phyloP scores from a whole-genome alignment of 371 early-diverging fungal genomes.

The Blastocladiella emersonii region DNA sequence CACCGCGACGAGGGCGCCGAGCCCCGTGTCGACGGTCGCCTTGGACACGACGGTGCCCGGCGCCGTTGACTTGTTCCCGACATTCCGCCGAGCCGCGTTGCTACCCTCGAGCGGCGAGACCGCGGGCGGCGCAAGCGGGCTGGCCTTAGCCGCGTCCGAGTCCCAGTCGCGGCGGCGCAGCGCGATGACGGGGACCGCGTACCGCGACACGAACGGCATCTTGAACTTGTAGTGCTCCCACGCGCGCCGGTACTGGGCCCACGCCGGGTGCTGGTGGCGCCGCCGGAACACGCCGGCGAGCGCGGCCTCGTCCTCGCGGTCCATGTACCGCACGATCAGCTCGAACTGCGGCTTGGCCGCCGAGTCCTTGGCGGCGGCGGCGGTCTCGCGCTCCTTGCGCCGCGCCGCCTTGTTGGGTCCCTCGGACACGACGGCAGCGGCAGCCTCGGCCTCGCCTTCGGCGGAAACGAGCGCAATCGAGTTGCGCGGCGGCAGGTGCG shows the following conservation, averaged over 20 bases:
- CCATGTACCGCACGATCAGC: neutral
- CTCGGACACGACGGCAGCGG: too few species aligned
- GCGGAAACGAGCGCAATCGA: neutral
- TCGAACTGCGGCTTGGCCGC: neutral
- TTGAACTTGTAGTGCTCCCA: neutral
- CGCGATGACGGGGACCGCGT: neutral
- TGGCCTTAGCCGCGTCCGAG: neutral
- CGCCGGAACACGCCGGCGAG: neutral
- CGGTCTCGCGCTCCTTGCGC: too few species aligned
- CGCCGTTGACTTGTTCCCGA: neutral
- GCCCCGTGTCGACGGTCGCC: neutral
- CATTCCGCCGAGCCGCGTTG: too few species aligned
- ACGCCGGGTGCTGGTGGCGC: neutral
- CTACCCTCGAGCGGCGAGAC: too few species aligned
- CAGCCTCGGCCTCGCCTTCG: neutral
- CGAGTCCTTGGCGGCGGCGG: too few species aligned
- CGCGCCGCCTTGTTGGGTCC: too few species aligned
- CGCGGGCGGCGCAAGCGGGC: neutral
- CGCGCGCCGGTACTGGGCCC: neutral
- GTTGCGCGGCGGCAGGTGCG: neutral
- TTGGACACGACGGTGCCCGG: neutral
- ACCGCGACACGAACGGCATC: slow-evolving; percentile 1
- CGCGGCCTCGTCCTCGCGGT: neutral
- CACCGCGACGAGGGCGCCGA: neutral
- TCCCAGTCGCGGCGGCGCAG: neutral